Evolutionary conservation across 202 grass and related monocot genomes (phyloP).

Genomic region (Saccharum hybrid): DNA sequence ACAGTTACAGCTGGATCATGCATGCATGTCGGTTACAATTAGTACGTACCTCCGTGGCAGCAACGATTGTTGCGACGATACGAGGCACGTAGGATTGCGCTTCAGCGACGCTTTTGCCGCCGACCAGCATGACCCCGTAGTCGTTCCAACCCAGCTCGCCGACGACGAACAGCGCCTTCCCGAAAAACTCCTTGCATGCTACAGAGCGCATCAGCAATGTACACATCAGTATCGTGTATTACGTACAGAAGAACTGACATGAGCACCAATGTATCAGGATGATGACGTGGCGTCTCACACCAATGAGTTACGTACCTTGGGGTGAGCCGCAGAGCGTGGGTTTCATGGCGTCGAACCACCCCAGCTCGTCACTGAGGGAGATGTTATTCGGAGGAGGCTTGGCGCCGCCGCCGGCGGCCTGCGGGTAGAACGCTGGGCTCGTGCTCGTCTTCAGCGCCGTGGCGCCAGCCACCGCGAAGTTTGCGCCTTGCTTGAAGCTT

Average conservation of each 20-base stretch:
- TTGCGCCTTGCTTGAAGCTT: slow-evolving; percentile 50
- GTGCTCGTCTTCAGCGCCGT: slow-evolving; percentile 44
- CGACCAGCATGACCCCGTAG: slow-evolving; percentile 38
- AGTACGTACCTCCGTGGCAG: slow-evolving; percentile 35
- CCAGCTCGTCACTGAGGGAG: slow-evolving; percentile 53
- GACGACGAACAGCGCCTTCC: slow-evolving; percentile 53
- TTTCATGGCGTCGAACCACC: slow-evolving; percentile 61
- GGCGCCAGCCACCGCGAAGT: slow-evolving; percentile 56
- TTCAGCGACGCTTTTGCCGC: slow-evolving; percentile 30
- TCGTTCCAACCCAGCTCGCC: slow-evolving; percentile 68
- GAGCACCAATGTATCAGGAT: no score
- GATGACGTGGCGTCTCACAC: no score
- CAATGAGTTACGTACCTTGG: neutral
- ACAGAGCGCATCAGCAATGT: neutral
- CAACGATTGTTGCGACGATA: slow-evolving; percentile 33
- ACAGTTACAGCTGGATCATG: no score
- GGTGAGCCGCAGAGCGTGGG: slow-evolving; percentile 49
- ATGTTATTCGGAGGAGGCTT: slow-evolving; percentile 2
- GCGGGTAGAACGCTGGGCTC: neutral
- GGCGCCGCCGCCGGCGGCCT: neutral
- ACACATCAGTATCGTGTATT: no score
- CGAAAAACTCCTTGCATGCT: slow-evolving; percentile 46
- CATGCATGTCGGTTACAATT: no score
- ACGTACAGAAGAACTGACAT: no score
- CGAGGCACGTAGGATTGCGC: slow-evolving; percentile 36